Base-by-base conservation (phyloP, 2,329 filamentous ascomycete genomes). In the Fusarium virguliforme region DNA sequence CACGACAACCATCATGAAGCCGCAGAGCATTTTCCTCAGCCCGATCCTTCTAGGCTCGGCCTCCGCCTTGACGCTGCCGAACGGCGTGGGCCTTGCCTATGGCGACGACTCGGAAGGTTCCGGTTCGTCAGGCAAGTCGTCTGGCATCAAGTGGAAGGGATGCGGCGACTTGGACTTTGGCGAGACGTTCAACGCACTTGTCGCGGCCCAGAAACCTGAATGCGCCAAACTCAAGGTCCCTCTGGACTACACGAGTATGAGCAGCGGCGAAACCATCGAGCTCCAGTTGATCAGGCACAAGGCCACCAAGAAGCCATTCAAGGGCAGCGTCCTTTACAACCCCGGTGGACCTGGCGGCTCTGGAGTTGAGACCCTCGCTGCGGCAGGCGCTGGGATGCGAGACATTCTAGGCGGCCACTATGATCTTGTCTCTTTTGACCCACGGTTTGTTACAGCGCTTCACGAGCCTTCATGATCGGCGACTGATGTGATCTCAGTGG, bases 261-360 rank as follows among this genome's bases (percentile, higher is more conserved):
- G 72, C 30, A 74, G 71, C 8, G 71, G 63, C 22, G 62, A 77
- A 37, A 80, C 74, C 0, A 62, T 83, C 6, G 57, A 68, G 0
- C 73, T 84, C 4, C 71, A 80, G 22, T 66, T 84, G 1, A 53
- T 81, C 22, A 79, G 68, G 18, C 68, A 79, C 8, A 76, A 77
- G 1, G 80, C 82, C 1, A 59, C 70, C 2, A 74, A 74, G 6
- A 46, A 76, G 35, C 77, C 79, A 0, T 74, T 72, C 2, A 78
- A 78, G 30, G 81, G 82, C 3, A 82, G 77, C 46, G 80, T 84
- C 38, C 64, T 83, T 3, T 74, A 81, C 56, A 83, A 84, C 67
- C 81, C 81, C 24, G 81, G 81, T 8, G 81, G 81, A 0, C 81
- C 81, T 1, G 81, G 80, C 1, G 40, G 28, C 2, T 65, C 64